These are phyloP conservation scores for Radiomyces spectabilis DNA, from an alignment of 192 early-diverging fungal genomes.

Conservation along the genomic window DNA sequence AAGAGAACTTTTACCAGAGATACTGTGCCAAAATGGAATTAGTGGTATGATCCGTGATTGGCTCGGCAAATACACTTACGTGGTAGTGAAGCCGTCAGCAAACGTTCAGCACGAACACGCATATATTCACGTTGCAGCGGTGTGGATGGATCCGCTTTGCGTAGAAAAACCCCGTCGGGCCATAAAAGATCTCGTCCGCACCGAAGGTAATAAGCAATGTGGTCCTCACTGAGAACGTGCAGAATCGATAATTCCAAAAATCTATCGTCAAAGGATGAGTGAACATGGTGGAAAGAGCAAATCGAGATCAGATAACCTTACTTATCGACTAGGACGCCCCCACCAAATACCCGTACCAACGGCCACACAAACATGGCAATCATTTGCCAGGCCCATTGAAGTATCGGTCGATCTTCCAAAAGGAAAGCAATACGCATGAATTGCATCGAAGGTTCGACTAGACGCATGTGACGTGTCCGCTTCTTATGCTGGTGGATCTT, in stretches of 20 bases:
- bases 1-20: constrained; percentile 13
- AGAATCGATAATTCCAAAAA: constrained; percentile 39
- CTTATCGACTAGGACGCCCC: constrained; percentile 37
- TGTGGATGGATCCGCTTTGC: constrained; percentile 26
- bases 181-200: constrained; percentile 39
- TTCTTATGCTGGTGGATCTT: constrained; percentile 23
- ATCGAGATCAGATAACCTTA: constrained; percentile 9
- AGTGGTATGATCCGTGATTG: too few species aligned
- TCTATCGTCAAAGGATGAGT: constrained; percentile 19
- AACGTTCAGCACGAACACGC: constrained; percentile 35
- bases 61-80: too few species aligned
- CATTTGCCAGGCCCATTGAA: constrained; percentile 39
- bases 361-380: constrained; percentile 41
- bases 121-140: constrained; percentile 26
- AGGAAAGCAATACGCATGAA: constrained; percentile 28
- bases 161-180: constrained; percentile 37
- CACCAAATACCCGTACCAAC: constrained; percentile 34
- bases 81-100: constrained; percentile 32
- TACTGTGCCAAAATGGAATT: background rate
- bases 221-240: constrained; percentile 38
- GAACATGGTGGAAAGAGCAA: too few species aligned
- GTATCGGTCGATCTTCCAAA: constrained; percentile 32
- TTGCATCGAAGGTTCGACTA: constrained; percentile 21
- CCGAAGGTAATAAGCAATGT: constrained; percentile 37
- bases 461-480: constrained; percentile 23